These are phyloP conservation scores for Nicotiana undulata DNA, from an alignment of 257 asterid species.

Conservation along the genomic window DNA sequence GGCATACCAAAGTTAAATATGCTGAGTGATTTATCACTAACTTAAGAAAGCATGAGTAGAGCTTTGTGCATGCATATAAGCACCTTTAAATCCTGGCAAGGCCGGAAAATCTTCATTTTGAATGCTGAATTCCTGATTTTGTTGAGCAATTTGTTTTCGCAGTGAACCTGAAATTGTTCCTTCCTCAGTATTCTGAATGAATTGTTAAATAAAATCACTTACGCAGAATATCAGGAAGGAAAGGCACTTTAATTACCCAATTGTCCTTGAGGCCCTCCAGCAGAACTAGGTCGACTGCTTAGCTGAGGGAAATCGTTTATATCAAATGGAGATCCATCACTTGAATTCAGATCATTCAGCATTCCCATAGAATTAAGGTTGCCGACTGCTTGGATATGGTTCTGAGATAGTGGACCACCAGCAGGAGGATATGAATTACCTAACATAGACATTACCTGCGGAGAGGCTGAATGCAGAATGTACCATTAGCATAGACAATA, in stretches of 20 bases:
- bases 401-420: conserved; percentile 88
- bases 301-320: conserved; percentile 96
- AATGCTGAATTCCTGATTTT: conserved; percentile 97
- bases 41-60: not conserved
- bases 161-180: conserved; percentile 58
- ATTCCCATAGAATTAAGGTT: conserved; percentile 65
- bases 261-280: conserved; percentile 98
- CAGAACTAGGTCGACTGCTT: conserved; percentile 85
- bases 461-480: conserved; percentile 71
- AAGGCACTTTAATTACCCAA: conserved; percentile 43
- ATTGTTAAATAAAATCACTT: conserved; percentile 16
- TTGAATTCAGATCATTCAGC: conserved; percentile 76
- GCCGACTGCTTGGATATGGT: conserved; percentile 70
- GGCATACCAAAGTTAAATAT: not conserved
- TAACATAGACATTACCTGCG: conserved; percentile 88
- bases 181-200: conserved; percentile 11
- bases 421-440: conserved; percentile 70
- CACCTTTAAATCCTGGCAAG: conserved; percentile 94
- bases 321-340: conserved; percentile 88
- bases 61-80: not conserved
- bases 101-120: conserved; percentile 99
- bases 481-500: conserved; percentile 11
- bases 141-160: conserved; percentile 94
- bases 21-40: not conserved
- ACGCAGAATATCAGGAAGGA: conserved; percentile 5